Percentiles rank a stretch among this genome's conserved stretches.
Evolutionary conservation across 1,139 yeast genomes (phyloP).

Genomic region (Blastobotrys apis): DNA sequence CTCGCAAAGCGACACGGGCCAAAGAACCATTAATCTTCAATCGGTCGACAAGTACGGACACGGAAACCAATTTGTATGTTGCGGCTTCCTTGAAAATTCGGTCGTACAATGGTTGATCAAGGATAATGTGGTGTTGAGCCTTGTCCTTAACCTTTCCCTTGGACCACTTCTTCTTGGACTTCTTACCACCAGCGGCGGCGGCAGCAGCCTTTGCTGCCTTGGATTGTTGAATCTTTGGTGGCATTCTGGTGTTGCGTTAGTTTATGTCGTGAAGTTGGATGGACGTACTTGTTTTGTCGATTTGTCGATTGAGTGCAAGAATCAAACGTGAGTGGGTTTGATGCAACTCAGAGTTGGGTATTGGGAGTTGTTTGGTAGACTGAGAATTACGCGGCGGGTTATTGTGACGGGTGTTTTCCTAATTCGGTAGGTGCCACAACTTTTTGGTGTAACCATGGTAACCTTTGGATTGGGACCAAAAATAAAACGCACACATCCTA

Average conservation of each 20-base stretch:
- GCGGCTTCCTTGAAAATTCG: conserved; percentile 99
- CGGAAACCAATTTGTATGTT: conserved; percentile 97
- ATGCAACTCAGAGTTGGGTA: too few relatives aligned
- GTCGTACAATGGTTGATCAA: conserved; percentile 99
- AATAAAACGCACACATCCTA: too few relatives aligned
- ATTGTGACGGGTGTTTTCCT: conserved; percentile 2
- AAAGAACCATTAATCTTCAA: conserved; percentile 98
- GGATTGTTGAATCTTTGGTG: conserved; percentile 98
- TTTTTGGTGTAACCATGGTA: too few relatives aligned
- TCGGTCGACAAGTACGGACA: conserved; percentile 98
- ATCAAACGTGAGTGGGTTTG: neutral
- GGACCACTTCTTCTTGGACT: conserved; percentile 99
- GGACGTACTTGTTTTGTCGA: conserved; percentile 1
- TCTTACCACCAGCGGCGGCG: conserved; percentile 99
- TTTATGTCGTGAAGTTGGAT: neutral
- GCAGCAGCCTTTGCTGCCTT: conserved; percentile 99
- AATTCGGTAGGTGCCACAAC: neutral
- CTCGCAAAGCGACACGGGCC: conserved; percentile 97
- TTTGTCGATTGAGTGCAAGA: neutral
- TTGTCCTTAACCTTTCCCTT: conserved; percentile 99
- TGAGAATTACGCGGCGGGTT: conserved; percentile 1
- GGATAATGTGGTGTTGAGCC: conserved; percentile 97
- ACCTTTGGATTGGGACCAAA: too few relatives aligned
- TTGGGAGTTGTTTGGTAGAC: too few relatives aligned
- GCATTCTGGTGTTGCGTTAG: too few relatives aligned